Evolutionary conservation across 345 rosid species (phyloP).

Genomic region (Nasturtium officinale): DNA sequence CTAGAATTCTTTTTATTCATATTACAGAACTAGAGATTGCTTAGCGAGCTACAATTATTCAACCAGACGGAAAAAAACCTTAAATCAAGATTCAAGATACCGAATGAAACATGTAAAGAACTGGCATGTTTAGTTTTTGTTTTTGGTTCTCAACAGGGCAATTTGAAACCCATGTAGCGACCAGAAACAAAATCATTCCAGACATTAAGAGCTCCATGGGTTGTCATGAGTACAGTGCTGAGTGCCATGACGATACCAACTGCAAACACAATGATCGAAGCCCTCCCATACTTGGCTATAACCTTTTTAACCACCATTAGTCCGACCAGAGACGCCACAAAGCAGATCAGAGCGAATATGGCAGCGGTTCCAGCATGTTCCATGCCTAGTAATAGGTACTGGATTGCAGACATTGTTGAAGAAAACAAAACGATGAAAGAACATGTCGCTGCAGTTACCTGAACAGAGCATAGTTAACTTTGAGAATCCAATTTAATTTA

Average conservation of each 20-base stretch:
- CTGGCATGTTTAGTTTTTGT: too few species aligned
- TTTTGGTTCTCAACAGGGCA: conserved; percentile 50
- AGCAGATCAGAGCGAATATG: conserved; percentile 57
- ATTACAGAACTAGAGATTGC: neutral
- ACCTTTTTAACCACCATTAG: conserved; percentile 60
- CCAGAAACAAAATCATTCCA: conserved; percentile 65
- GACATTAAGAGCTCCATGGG: conserved; percentile 56
- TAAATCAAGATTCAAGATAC: neutral
- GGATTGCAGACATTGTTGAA: conserved; percentile 45
- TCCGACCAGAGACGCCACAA: conserved; percentile 64
- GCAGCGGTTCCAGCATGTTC: conserved; percentile 53
- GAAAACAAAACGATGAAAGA: conserved; percentile 44
- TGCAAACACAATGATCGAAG: conserved; percentile 74
- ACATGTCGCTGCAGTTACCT: conserved; percentile 72
- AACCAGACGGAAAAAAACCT: too few species aligned
- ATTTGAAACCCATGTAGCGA: conserved; percentile 65
- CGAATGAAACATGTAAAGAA: conserved; percentile 30
- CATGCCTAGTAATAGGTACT: conserved; percentile 71
- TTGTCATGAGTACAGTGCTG: conserved; percentile 63
- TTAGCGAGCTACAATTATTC: too few species aligned
- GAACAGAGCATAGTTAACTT: neutral
- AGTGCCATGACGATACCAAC: conserved; percentile 71
- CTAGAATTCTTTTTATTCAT: neutral
- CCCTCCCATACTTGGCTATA: conserved; percentile 61
- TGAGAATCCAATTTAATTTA: neutral